Evolutionary conservation across 1,139 yeast species (phyloP).

Genomic region (Hyphopichia burtonii): DNA sequence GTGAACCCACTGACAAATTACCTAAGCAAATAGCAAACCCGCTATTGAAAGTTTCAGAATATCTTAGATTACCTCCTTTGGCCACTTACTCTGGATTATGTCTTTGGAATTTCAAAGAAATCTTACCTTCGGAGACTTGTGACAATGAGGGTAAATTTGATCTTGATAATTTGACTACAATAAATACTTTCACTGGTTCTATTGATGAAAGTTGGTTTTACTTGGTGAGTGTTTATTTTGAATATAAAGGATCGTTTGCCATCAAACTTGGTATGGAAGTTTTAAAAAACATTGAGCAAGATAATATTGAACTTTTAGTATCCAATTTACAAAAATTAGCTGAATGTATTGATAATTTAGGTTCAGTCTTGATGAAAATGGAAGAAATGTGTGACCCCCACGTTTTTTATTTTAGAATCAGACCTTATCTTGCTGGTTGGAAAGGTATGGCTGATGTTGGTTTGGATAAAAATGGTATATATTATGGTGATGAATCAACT

Average conservation of each 20-base stretch:
- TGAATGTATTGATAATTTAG: constrained; percentile 71
- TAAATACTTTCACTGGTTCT: constrained; percentile 85
- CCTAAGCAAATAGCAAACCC: constrained; percentile 75
- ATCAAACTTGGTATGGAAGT: constrained; percentile 53
- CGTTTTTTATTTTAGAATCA: constrained; percentile 76
- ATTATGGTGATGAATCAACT: constrained; percentile 64
- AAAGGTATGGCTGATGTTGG: constrained; percentile 89
- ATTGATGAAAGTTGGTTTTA: constrained; percentile 95
- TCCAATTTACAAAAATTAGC: constrained; percentile 62
- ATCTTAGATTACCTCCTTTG: constrained; percentile 76
- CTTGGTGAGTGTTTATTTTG: constrained; percentile 83
- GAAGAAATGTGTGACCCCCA: constrained; percentile 96
- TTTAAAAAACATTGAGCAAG: constrained; percentile 25
- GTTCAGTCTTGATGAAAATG: constrained; percentile 77
- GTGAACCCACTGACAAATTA: constrained; percentile 61
- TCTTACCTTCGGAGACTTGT: constrained; percentile 45
- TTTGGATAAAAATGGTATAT: constrained; percentile 68
- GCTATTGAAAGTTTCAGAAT: constrained; percentile 54
- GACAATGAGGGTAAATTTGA: constrained; percentile 40
- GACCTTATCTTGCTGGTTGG: constrained; percentile 96
- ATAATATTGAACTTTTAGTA: constrained; percentile 38
- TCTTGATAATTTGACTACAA: constrained; percentile 72
- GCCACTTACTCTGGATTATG: constrained; percentile 87
- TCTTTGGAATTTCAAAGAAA: constrained; percentile 80
- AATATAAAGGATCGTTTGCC: constrained; percentile 76